A percentile compares a stretch with the other conserved stretches of the same genome.
Conservation (phyloP, 306 rosid genomes). For the Phaseolus lunatus region DNA sequence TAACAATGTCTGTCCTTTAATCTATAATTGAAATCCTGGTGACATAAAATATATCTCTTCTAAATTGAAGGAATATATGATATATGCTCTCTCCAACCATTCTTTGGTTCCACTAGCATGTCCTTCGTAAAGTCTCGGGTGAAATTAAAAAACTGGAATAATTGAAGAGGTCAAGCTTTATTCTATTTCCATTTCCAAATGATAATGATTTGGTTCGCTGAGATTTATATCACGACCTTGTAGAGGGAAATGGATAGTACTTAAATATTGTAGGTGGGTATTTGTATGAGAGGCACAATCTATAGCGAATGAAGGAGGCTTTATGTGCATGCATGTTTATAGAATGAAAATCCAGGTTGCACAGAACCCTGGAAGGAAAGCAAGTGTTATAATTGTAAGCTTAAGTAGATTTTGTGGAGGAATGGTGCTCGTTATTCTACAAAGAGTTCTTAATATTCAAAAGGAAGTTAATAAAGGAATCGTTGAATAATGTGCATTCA, state of each 20-base stretch:
- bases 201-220: background rate
- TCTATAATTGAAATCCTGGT: too few relatives aligned
- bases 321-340: background rate
- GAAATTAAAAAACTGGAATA: background rate
- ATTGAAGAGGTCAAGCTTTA: background rate
- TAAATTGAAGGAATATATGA: slow-evolving; percentile 10
- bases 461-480: too few relatives aligned
- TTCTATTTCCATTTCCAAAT: slow-evolving; percentile 19
- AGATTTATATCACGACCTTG: slow-evolving; percentile 36
- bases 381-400: background rate
- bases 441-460: slow-evolving; percentile 7
- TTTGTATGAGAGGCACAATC: too few relatives aligned
- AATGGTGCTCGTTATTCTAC: slow-evolving; percentile 47
- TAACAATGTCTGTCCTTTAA: too few relatives aligned
- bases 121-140: slow-evolving; percentile 15
- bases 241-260: background rate
- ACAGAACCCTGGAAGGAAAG: slow-evolving; percentile 42
- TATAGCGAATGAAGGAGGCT: slow-evolving; percentile 26
- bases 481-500: slow-evolving; percentile 18
- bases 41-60: too few relatives aligned
- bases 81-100: background rate
- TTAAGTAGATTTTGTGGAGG: slow-evolving; percentile 10
- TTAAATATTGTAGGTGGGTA: background rate
- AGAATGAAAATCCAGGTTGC: too few relatives aligned
- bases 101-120: slow-evolving; percentile 19